phyloP scores from a whole-genome alignment of 768 basidiomycete genomes.

The Solioccasus polychromus region DNA sequence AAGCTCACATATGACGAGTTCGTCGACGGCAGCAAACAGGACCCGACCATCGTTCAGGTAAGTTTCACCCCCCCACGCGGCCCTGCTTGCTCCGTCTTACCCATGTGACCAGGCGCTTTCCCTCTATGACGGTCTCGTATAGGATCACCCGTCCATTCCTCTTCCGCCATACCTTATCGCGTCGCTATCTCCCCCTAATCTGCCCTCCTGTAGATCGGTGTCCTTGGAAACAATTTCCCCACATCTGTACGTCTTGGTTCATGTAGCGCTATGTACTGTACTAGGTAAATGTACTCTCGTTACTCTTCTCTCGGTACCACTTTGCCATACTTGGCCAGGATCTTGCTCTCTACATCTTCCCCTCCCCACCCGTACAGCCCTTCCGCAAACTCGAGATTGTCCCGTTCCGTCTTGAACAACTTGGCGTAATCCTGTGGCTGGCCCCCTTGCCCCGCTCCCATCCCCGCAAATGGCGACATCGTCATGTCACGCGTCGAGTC shows the following conservation, averaged over 20 bases:
- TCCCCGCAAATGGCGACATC: constrained; percentile 61
- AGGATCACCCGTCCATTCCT: constrained; percentile 24
- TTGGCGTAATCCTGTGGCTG: constrained; percentile 86
- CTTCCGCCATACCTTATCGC: constrained; percentile 20
- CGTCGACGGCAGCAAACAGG: constrained; percentile 97
- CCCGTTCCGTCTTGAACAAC: constrained; percentile 85
- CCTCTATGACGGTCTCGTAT: constrained; percentile 92
- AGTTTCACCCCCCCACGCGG: constrained; percentile 20
- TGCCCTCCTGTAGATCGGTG: constrained; percentile 14
- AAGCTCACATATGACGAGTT: constrained; percentile 95
- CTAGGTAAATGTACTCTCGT: constrained; percentile 14
- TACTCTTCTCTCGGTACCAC: constrained; percentile 32
- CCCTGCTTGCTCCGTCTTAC: constrained; percentile 6
- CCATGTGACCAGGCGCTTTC: constrained; percentile 71
- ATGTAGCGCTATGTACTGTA: constrained; percentile 24
- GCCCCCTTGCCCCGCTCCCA: constrained; percentile 42
- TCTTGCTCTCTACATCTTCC: constrained; percentile 72
- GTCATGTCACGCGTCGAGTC: constrained; percentile 76
- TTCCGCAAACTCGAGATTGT: constrained; percentile 90
- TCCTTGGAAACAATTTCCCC: constrained; percentile 19
- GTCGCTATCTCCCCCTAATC: constrained; percentile 29
- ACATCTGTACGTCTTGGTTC: constrained; percentile 23
- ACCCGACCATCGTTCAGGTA: constrained; percentile 98
- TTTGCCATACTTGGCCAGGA: constrained; percentile 77
- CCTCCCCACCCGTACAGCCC: constrained; percentile 84